These are phyloP conservation scores for Xylaria hypoxylon DNA, from an alignment of 2,329 filamentous ascomycete genomes.

Conservation along the genomic window DNA sequence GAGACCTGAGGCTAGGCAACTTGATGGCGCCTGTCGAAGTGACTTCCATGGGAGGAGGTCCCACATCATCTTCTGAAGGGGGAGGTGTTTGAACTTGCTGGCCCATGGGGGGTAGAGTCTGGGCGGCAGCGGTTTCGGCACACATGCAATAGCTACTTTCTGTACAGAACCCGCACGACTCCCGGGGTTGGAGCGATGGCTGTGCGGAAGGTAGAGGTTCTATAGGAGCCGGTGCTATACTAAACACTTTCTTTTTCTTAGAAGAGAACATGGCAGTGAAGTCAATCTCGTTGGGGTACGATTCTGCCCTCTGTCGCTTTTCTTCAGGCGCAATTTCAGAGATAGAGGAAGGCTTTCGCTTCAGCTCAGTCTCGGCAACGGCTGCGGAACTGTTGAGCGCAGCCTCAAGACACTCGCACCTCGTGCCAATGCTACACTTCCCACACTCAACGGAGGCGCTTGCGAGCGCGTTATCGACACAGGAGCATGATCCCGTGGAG, in stretches of 20 bases:
- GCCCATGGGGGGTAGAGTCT: constrained; percentile 56
- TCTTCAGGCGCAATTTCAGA: constrained; percentile 58
- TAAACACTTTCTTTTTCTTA: constrained; percentile 57
- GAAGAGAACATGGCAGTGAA: constrained; percentile 74
- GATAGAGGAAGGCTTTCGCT: constrained; percentile 62
- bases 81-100: constrained; percentile 68
- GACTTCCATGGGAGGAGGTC: constrained; percentile 68
- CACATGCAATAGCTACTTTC: constrained; percentile 87
- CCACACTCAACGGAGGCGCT: constrained; percentile 70
- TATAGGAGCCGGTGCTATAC: constrained; percentile 46
- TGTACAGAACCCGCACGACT: constrained; percentile 84
- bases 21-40: constrained; percentile 71
- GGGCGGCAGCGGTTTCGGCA: constrained; percentile 66
- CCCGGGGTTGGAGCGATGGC: constrained; percentile 61
- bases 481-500: constrained; percentile 65
- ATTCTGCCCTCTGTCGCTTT: constrained; percentile 67
- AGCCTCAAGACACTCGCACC: constrained; percentile 71
- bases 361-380: constrained; percentile 56
- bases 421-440: constrained; percentile 71
- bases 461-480: constrained; percentile 69
- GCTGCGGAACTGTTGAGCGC: constrained; percentile 53
- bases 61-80: constrained; percentile 70
- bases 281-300: constrained; percentile 73
- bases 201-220: constrained; percentile 48
- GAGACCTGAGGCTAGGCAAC: constrained; percentile 59